phyloP scores from a whole-genome alignment of 1,284 basidiomycete genomes.

The Sporisorium iseilematis-ciliati region DNA sequence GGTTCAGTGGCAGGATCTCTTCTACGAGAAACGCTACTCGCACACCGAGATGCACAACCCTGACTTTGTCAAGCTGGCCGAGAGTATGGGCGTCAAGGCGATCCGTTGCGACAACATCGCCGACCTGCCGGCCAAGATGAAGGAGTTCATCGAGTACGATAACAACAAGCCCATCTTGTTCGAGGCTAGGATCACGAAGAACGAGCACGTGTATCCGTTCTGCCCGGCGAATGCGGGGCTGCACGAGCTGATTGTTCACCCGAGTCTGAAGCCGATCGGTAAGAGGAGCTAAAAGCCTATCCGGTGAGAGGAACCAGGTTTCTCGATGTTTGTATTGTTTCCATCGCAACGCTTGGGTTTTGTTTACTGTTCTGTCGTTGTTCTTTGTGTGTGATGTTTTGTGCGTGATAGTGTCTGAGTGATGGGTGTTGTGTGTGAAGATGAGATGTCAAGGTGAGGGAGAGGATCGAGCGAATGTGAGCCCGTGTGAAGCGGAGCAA shows the following conservation, averaged over 20 bases:
- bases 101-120: conserved; percentile 79
- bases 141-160: conserved; percentile 97
- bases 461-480: too few species aligned
- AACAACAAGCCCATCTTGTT: conserved; percentile 86
- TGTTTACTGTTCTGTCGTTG: neutral
- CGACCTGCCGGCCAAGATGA: conserved; percentile 93
- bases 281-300: conserved; percentile 14
- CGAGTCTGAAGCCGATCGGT: conserved; percentile 49
- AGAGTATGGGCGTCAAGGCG: conserved; percentile 91
- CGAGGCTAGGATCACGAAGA: conserved; percentile 87
- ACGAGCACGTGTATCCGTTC: conserved; percentile 96
- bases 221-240: conserved; percentile 90
- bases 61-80: conserved; percentile 88
- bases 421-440: too few species aligned
- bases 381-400: neutral
- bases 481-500: too few species aligned
- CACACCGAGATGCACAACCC: conserved; percentile 95
- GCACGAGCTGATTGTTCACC: conserved; percentile 76
- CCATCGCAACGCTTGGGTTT: conserved; percentile 2
- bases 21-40: conserved; percentile 93
- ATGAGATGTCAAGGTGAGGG: too few species aligned
- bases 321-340: neutral
- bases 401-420: neutral
- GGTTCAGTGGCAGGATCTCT: conserved; percentile 96
- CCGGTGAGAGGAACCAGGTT: too few species aligned